Conservation (phyloP, 345 rosid species). For the Passiflora organensis region DNA sequence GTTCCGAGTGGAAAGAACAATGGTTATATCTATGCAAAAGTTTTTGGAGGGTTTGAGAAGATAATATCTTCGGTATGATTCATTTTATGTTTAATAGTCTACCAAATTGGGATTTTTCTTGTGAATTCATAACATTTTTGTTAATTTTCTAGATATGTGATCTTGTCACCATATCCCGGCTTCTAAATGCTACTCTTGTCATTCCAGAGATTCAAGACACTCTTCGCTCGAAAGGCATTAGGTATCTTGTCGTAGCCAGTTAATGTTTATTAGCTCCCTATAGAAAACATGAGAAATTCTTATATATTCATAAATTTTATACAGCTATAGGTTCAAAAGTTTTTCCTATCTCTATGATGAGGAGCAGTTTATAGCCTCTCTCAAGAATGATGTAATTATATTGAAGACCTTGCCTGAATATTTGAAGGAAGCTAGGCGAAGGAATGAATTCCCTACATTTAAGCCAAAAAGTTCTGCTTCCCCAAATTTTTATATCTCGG, state of each 20-base stretch:
- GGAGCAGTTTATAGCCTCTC: conserved; percentile 89
- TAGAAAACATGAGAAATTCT: background rate
- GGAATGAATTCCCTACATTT: conserved; percentile 60
- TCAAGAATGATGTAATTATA: conserved; percentile 67
- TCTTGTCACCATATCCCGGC: conserved; percentile 99
- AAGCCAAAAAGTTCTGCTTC: conserved; percentile 78
- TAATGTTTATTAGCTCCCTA: conserved; percentile 12
- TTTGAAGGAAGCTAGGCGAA: conserved; percentile 72
- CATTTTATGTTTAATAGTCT: conserved; percentile 6
- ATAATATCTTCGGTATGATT: conserved; percentile 78
- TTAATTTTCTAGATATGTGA: conserved; percentile 94
- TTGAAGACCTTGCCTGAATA: conserved; percentile 68
- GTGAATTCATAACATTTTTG: conserved; percentile 32
- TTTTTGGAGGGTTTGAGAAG: conserved; percentile 92
- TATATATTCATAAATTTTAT: conserved; percentile 7
- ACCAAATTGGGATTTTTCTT: conserved; percentile 1
- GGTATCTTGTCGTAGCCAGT: conserved; percentile 37
- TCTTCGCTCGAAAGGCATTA: conserved; percentile 84
- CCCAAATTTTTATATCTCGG: conserved; percentile 63
- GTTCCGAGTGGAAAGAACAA: conserved; percentile 54
- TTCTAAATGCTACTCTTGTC: conserved; percentile 98
- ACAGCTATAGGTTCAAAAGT: conserved; percentile 85
- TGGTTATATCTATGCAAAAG: conserved; percentile 81
- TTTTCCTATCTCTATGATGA: conserved; percentile 92
- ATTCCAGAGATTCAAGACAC: conserved; percentile 97